Percentiles rank a stretch among this genome's conserved stretches.
Conservation (phyloP, 257 asterid genomes). For the Jaltomata sinuosa region DNA sequence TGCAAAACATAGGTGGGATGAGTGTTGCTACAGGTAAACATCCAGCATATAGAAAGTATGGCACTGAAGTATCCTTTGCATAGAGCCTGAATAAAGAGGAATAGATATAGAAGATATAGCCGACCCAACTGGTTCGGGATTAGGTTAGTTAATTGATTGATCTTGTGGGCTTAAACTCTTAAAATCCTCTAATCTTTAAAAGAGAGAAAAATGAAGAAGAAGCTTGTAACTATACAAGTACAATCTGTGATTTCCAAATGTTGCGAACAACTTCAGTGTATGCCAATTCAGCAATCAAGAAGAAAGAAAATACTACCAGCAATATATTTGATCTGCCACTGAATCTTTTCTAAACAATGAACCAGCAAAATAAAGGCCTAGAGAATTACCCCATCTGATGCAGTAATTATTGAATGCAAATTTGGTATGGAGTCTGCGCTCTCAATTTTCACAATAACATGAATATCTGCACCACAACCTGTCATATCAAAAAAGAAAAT, state of each 20-base stretch:
- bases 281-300: not conserved
- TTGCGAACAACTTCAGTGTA: not conserved
- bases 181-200: not conserved
- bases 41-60: not conserved
- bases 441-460: conserved; percentile 90
- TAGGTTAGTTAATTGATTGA: not conserved
- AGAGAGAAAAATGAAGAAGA: not conserved
- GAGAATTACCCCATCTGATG: conserved; percentile 88
- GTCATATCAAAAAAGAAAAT: conserved; percentile 2
- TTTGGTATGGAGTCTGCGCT: conserved; percentile 97
- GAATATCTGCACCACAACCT: conserved; percentile 80
- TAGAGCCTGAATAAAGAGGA: not conserved
- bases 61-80: not conserved
- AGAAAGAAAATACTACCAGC: not conserved
- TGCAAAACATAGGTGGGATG: not conserved
- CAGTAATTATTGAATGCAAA: conserved; percentile 78
- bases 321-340: not conserved
- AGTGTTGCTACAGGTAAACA: not conserved
- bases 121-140: not conserved
- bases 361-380: not conserved
- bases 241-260: not conserved
- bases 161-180: not conserved
- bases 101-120: not conserved
- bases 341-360: not conserved
- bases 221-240: not conserved